phyloP scores from a whole-genome alignment of 768 basidiomycete species.

The Rhizopogon vulgaris region DNA sequence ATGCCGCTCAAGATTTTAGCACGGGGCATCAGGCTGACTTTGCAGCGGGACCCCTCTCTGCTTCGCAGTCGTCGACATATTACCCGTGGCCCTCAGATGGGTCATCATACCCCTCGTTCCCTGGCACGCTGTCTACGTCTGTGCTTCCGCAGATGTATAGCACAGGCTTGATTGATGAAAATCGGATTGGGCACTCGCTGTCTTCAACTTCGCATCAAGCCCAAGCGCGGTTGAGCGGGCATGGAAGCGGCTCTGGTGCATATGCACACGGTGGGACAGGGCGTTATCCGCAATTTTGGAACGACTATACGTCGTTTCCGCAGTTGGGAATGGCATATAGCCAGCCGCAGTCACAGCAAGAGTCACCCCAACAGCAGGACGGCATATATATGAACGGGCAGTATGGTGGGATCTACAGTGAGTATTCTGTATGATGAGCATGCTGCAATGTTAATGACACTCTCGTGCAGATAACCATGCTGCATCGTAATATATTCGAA shows the following conservation, averaged over 20 bases:
- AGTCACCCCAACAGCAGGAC: constrained; percentile 9
- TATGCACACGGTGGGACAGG: constrained; percentile 16
- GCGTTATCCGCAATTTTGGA: constrained; percentile 51
- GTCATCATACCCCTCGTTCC: constrained; percentile 28
- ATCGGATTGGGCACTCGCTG: constrained; percentile 19
- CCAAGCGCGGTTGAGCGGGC: constrained; percentile 11
- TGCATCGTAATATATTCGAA: neutral
- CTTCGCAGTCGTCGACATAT: constrained; percentile 26
- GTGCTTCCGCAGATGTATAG: constrained; percentile 73
- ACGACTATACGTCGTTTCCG: constrained; percentile 46
- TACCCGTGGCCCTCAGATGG: constrained; percentile 41
- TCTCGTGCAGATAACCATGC: constrained; percentile 3
- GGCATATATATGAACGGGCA: constrained; percentile 18
- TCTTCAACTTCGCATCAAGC: constrained; percentile 13
- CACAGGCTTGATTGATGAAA: constrained; percentile 59
- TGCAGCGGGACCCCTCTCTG: constrained; percentile 3
- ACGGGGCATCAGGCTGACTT: constrained; percentile 8
- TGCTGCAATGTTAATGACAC: neutral
- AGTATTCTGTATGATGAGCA: constrained; percentile 4
- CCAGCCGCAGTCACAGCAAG: constrained; percentile 7
- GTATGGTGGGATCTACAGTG: constrained; percentile 24
- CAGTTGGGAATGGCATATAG: constrained; percentile 40
- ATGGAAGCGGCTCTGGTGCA: constrained; percentile 10
- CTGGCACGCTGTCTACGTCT: constrained; percentile 57
- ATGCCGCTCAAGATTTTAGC: neutral